Evolutionary conservation across 2,329 filamentous ascomycete species (phyloP).

Genomic region (Arthrobotrys conoides): DNA sequence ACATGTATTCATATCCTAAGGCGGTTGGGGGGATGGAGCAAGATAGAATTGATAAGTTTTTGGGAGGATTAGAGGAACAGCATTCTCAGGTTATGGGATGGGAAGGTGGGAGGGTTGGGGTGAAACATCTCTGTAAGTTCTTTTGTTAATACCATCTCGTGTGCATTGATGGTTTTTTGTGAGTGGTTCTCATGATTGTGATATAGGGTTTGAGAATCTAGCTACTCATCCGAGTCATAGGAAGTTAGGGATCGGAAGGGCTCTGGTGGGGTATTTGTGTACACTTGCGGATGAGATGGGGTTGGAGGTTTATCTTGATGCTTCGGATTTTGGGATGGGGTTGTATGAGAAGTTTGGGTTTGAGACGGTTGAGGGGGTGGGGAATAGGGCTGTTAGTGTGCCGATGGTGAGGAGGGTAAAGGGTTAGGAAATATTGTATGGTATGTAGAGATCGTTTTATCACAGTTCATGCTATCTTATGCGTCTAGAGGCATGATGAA

Average conservation of each 20-base stretch:
- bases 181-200: no score
- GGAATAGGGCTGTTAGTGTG: slow-evolving; percentile 32
- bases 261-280: slow-evolving; percentile 30
- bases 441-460: not conserved
- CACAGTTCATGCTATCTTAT: no score
- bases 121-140: slow-evolving; percentile 40
- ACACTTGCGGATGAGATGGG: slow-evolving; percentile 28
- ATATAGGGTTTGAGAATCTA: slow-evolving; percentile 39
- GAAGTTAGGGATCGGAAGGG: slow-evolving; percentile 29
- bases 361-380: slow-evolving; percentile 19
- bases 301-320: slow-evolving; percentile 33
- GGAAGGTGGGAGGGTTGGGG: not conserved
- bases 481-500: no score
- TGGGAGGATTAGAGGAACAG: slow-evolving; percentile 22
- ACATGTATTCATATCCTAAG: slow-evolving; percentile 47
- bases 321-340: slow-evolving; percentile 45
- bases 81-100: slow-evolving; percentile 32
- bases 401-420: slow-evolving; percentile 23
- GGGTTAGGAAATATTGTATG: not conserved
- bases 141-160: no score
- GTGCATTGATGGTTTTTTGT: no score
- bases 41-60: slow-evolving; percentile 23
- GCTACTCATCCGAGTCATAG: slow-evolving; percentile 38
- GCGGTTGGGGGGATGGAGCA: slow-evolving; percentile 39
- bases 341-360: slow-evolving; percentile 46